phyloP scores from a whole-genome alignment of 371 early-diverging fungal genomes.

The Ecytonucleospora hepatopenaei region DNA sequence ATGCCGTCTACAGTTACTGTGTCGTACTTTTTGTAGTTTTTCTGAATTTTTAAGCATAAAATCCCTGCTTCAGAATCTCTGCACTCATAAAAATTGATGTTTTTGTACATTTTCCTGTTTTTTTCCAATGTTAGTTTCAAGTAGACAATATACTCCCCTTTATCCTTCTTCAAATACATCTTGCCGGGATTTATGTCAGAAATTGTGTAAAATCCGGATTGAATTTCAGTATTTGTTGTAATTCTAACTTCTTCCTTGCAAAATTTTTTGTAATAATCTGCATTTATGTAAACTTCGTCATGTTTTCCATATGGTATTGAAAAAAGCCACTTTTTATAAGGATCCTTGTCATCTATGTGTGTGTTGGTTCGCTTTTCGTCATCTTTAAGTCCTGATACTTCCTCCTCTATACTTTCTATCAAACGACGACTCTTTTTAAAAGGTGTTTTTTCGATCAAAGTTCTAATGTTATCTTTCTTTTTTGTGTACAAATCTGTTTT shows the following conservation, averaged over 20 bases:
- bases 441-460: not conserved
- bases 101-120: conserved; percentile 1
- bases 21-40: conserved; percentile 1
- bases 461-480: not conserved
- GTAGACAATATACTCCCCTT: not conserved
- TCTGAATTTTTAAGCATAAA: not conserved
- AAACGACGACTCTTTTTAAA: not conserved
- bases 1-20: not conserved
- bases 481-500: not conserved
- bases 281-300: conserved; percentile 9
- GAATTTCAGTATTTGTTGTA: not conserved
- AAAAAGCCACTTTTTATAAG: conserved; percentile 6
- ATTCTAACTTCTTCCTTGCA: not conserved
- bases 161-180: not conserved
- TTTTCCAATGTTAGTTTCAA: not conserved
- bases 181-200: not conserved
- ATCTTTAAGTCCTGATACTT: not conserved
- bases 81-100: not conserved
- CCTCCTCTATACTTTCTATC: not conserved
- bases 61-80: not conserved
- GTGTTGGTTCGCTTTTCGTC: no score
- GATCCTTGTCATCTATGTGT: no score
- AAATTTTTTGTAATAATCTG: conserved; percentile 2
- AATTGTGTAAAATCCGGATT: conserved; percentile 6
- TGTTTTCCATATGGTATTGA: not conserved